Base-by-base conservation (phyloP, 1,139 yeast genomes). In the Sugiyamaella novakii region DNA sequence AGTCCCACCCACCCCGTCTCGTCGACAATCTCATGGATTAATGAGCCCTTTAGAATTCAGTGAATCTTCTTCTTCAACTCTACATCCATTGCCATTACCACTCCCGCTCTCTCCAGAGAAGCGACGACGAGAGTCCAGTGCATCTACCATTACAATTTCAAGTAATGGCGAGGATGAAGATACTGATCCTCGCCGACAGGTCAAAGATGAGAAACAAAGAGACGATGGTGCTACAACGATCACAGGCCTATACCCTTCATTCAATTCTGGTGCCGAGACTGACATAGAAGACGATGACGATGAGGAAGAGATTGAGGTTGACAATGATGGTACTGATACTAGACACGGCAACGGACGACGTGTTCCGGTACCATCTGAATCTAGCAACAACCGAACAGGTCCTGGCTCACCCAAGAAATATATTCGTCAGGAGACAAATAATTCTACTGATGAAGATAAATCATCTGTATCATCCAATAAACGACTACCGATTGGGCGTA, bases 131-230 rank as follows among this genome's bases (percentile, higher is more conserved):
- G 62, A 64, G n/a, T 63, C 68, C 8, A 59, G 63, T 46, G 64
- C 67, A 28, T 64, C 69, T 5, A 67, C 71, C 1, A 66, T 67
- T 14, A 61, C 69, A 6, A 60, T 64, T 7, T 56, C 59, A 7
- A 51, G 50, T 28, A 53, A 54, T 10, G 59, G 47, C 5, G 60
- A 58, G 12, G 54, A 49, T 12, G 53, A 54, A 12, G 55, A 47
- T 28, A 40, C 46, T 5, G 47, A 45, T 6, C 25, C 25, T 6
- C 18, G 50, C 47, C 27, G 51, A 51, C n/a, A 34, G 19, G 33
- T 5, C 10, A 52, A 47, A 1, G 53, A 41, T 10, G 49, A 43
- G 7, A 50, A 45, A n/a, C 50, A 54, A 29, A 52, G 46, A 11
- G 41, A 40, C 11, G 39, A 39, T 28, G 36, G 10, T 7, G 17